Conservation (phyloP, 2,329 filamentous ascomycete genomes). For the Hirsutella thompsonii region DNA sequence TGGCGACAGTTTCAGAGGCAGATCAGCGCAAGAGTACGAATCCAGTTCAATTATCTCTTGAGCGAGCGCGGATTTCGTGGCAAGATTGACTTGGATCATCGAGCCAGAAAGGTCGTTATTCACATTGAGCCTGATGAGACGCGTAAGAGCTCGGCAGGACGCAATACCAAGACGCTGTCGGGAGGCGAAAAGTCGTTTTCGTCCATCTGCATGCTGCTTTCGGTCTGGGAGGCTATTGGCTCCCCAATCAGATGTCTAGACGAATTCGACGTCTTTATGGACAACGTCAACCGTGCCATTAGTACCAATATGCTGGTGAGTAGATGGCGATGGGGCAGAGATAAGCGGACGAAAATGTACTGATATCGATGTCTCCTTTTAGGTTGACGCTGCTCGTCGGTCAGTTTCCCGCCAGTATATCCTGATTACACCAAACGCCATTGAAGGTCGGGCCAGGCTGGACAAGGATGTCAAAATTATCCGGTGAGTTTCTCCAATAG, state of each 20-base stretch:
- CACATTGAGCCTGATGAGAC: conserved; percentile 62
- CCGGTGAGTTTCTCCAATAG: conserved; percentile 34
- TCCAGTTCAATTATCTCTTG: conserved; percentile 78
- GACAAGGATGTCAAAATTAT: conserved; percentile 68
- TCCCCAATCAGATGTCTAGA: conserved; percentile 89
- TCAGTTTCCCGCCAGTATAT: conserved; percentile 91
- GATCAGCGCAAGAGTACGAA: conserved; percentile 76
- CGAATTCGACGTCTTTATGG: conserved; percentile 99
- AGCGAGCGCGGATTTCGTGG: conserved; percentile 84
- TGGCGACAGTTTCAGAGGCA: conserved; percentile 73
- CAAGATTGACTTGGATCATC: conserved; percentile 66
- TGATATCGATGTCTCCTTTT: background rate
- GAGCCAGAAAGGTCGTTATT: conserved; percentile 60
- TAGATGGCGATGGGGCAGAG: conserved; percentile 7
- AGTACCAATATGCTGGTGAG: conserved; percentile 87
- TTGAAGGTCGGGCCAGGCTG: conserved; percentile 44
- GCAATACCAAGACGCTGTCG: conserved; percentile 83
- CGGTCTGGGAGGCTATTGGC: conserved; percentile 97
- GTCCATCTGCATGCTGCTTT: conserved; percentile 82
- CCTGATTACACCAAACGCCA: conserved; percentile 86
- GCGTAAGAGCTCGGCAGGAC: conserved; percentile 53
- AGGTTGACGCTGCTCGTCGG: conserved; percentile 74
- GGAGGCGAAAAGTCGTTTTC: conserved; percentile 98
- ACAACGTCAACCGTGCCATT: conserved; percentile 85
- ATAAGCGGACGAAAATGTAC: too few relatives aligned